These are phyloP conservation scores for Camellia sinensis DNA, from an alignment of 148 eudicot genomes.

Conservation along the genomic window DNA sequence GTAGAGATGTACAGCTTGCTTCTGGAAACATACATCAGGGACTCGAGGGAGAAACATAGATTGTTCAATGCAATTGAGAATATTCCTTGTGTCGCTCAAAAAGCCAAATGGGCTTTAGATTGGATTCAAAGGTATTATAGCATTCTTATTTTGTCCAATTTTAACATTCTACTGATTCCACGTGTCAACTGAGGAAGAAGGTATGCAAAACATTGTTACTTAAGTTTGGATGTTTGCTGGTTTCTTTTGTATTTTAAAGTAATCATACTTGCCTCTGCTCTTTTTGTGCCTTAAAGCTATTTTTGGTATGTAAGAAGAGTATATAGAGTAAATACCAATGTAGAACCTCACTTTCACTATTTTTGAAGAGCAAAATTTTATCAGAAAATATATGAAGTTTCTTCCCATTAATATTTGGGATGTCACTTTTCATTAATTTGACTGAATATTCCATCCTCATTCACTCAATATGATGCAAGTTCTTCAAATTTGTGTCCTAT, in stretches of 20 bases:
- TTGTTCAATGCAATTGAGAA: constrained; percentile 77
- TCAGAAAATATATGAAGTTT: not conserved
- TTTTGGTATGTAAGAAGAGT: not conserved
- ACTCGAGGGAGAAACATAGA: constrained; percentile 44
- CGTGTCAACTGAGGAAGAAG: not conserved
- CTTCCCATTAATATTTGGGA: not conserved
- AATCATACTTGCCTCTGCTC: not conserved
- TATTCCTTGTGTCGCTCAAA: constrained; percentile 64
- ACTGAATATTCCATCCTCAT: not conserved
- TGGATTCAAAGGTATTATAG: constrained; percentile 65
- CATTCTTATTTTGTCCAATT: not conserved
- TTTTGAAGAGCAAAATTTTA: not conserved
- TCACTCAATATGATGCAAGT: not conserved
- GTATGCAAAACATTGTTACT: no score
- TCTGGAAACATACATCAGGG: constrained; percentile 50
- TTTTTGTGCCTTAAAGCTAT: constrained; percentile 7
- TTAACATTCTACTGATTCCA: not conserved
- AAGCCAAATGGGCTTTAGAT: constrained; percentile 77
- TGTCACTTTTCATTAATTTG: not conserved
- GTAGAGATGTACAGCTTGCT: constrained; percentile 88
- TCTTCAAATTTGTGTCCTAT: not conserved
- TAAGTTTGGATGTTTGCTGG: not conserved
- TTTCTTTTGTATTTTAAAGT: not conserved
- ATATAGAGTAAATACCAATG: not conserved
- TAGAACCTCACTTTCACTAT: not conserved